Base-by-base conservation (phyloP, 2,329 filamentous ascomycete genomes). In the Emericellopsis cladophorae region DNA sequence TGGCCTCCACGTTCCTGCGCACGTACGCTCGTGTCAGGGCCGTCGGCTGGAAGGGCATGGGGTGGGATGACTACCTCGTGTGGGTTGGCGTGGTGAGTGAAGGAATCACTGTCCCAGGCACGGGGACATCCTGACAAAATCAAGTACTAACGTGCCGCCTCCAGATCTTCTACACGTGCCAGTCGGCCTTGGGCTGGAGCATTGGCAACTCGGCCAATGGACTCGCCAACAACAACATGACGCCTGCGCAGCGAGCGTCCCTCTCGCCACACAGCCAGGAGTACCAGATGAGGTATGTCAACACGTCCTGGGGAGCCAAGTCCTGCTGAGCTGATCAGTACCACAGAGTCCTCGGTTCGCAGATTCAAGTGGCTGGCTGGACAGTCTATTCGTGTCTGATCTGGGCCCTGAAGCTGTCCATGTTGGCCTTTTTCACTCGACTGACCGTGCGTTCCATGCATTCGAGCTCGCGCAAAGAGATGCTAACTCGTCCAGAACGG, bases 11-110 rank as follows among this genome's bases (percentile, higher is more conserved):
- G 11, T 51, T 52, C 7, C 49, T 79, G 10, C 65, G 76, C 26
- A 65, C 67, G 2, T 66, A 64, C 40, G 64, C 71, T 9, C 62
- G 76, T 37, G 59, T 69, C 47, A 59, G 52, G 26, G 55, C 60
- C 10, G 66, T 68, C 2, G 74, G 76, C 12, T 56, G 67, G 31
- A 58, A 54, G 42, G 61, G 64, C n/a, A 65, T 80, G 42, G 62
- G 67, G 46, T 59, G 65, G 1, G 76, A 80, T 52, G 77, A 81
- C 45, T 78, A 73, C 48, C 51, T 81, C 24, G 74, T 78, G 56
- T 54, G 69, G 36, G n/a, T 75, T 15, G 73, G 68, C 5, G 63
- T 64, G 44, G 70, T 77, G 38, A 40, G 55, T 46, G 9, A 9
- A 29, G 3, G 6, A 5, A 21, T 4, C 5, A 21, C 5, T 21